These are phyloP conservation scores for Backusella parvicylindrica DNA, from an alignment of 192 early-diverging fungal genomes.

Conservation along the genomic window DNA sequence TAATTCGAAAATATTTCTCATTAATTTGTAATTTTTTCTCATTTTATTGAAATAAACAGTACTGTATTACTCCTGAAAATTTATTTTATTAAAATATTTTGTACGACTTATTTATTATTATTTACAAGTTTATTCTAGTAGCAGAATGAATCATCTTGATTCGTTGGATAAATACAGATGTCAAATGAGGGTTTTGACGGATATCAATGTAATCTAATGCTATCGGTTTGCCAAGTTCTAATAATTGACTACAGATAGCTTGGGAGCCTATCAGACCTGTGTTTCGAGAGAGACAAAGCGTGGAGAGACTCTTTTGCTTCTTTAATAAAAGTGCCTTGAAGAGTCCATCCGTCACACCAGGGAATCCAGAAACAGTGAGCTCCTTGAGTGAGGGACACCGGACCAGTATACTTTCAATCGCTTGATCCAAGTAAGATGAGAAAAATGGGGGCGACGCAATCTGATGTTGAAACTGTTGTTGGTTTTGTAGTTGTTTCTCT, in stretches of 20 bases:
- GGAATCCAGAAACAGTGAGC: background rate
- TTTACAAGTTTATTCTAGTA: conserved; percentile 2
- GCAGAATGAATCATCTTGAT: conserved; percentile 1
- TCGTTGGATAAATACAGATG: background rate
- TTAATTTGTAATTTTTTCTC: too few relatives aligned
- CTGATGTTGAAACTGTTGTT: background rate
- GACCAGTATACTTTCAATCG: background rate
- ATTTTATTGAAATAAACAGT: too few relatives aligned
- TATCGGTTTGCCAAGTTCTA: background rate
- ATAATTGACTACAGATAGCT: background rate
- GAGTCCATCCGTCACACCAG: background rate
- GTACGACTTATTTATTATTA: background rate
- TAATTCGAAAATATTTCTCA: too few relatives aligned
- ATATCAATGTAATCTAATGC: conserved; percentile 2
- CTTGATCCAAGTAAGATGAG: background rate
- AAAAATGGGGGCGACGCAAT: background rate
- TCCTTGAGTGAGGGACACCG: background rate
- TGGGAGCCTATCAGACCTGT: background rate
- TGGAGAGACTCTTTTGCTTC: background rate
- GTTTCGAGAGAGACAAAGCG: background rate
- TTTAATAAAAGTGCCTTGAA: background rate
- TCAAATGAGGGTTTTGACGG: background rate
- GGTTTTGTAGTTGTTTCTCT: background rate
- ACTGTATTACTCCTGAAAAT: background rate
- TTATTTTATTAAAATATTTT: background rate